phyloP scores from a whole-genome alignment of 352 stramenopile genomes.

The Pythium insidiosum region DNA sequence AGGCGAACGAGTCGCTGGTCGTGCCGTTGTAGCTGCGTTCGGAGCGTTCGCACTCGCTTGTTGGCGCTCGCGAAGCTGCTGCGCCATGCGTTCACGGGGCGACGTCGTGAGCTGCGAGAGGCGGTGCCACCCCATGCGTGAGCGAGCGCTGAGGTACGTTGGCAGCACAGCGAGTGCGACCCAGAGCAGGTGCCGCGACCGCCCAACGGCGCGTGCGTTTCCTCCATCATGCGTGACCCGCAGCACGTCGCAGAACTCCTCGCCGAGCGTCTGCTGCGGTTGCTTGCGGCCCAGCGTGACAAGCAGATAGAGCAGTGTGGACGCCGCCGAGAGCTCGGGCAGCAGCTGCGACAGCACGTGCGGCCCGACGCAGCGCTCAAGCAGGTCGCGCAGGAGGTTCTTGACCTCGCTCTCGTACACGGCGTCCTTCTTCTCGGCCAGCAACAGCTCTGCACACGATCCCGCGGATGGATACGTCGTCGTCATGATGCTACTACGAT shows the following conservation, averaged over 20 bases:
- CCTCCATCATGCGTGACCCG: conserved; percentile 26
- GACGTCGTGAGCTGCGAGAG: conserved; percentile 53
- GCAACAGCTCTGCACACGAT: conserved; percentile 64
- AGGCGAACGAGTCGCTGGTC: conserved; percentile 19
- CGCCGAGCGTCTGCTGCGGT: conserved; percentile 75
- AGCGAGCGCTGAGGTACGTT: conserved; percentile 51
- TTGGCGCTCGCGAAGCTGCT: conserved; percentile 51
- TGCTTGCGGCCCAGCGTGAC: conserved; percentile 42
- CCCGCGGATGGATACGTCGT: conserved; percentile 44
- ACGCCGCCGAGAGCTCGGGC: conserved; percentile 55
- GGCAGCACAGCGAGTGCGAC: conserved; percentile 46
- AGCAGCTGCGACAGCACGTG: conserved; percentile 76
- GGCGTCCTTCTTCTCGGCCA: conserved; percentile 62
- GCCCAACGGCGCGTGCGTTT: conserved; percentile 15
- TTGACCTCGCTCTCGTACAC: conserved; percentile 70
- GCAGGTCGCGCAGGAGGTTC: conserved; percentile 63
- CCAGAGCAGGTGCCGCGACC: conserved; percentile 39
- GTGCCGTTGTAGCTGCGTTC: not conserved
- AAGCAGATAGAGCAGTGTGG: conserved; percentile 60
- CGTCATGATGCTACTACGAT: not conserved
- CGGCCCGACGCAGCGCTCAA: conserved; percentile 57
- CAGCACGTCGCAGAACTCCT: conserved; percentile 83
- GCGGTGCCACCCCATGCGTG: conserved; percentile 61
- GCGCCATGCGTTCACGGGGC: conserved; percentile 70
- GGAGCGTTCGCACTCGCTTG: not conserved